Evolutionary conservation across 495 filamentous ascomycete species (phyloP), one percentile per base, ranked within the genome.

Genomic region (Talaromyces proteolyticus): DNA sequence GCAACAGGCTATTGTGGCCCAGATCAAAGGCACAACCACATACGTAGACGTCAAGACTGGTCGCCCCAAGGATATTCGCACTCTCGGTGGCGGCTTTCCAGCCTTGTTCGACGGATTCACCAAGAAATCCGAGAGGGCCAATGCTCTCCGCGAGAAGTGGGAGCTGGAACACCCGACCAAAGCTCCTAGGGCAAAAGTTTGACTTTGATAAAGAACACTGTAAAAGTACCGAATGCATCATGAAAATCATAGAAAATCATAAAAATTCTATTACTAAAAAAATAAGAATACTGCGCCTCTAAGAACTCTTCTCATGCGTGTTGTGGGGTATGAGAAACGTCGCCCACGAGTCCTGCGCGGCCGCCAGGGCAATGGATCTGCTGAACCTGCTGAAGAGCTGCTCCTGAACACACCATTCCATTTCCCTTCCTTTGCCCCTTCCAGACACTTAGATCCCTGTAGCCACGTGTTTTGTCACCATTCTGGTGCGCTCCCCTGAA

Each of bases 1-100:
- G 47, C 62, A 65, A 39, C 62, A 65, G 38, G 58, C 53, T 24
- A 57, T 65, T 16, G 60, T 63, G 18, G 57, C 62, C n/a, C 55
- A 65, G 25, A 50, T 56, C 7, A 60, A 55, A 34, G 60, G 62
- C 21, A 58, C 51, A 4, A 46, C 47, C 22, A 55, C 52, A 6
- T 64, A 55, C 50, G 51, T 59, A 34, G 51, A 64, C 44, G 60
- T 50, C 36, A 58, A 54, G 43, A 52, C 56, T 17, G 53, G 53
- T 26, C 57, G 60, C 12, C 58, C 58, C 11, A 40, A 55, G 7
- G 58, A 64, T 42, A 64, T 64, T 45, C 60, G 58, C 10, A 64
- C 55, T 2, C 50, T 61, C 19, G 56, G 60, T 14, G 55, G 50
- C 21, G 56, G 58, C n/a, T 64, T 55, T 53, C 23, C 39, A n/a